Conservation (phyloP, 2,329 filamentous ascomycete genomes). For the Colletotrichum godetiae region DNA sequence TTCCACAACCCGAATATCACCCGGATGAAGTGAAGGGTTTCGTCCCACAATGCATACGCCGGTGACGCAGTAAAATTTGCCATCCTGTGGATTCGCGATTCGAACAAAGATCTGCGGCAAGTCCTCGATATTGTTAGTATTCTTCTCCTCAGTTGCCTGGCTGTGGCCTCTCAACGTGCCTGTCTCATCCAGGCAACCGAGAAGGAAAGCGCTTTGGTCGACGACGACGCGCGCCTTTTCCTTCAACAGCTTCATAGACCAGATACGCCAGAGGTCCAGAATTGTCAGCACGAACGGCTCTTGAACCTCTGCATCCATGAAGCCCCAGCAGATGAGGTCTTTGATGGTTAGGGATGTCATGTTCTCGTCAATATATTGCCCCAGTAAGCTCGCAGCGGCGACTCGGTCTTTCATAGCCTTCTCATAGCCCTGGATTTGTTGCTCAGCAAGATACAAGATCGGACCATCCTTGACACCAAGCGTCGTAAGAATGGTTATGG, state of each 20-base stretch:
- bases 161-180: slow-evolving; percentile 78
- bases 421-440: slow-evolving; percentile 76
- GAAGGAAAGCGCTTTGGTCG: slow-evolving; percentile 84
- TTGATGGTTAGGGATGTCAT: slow-evolving; percentile 81
- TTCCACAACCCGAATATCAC: slow-evolving; percentile 88
- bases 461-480: slow-evolving; percentile 76
- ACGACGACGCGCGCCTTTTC: slow-evolving; percentile 91
- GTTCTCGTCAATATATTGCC: slow-evolving; percentile 85
- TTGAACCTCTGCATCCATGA: slow-evolving; percentile 68
- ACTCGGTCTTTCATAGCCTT: slow-evolving; percentile 74
- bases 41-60: slow-evolving; percentile 87
- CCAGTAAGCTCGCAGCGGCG: slow-evolving; percentile 75
- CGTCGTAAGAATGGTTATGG: slow-evolving; percentile 84
- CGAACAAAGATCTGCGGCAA: slow-evolving; percentile 93
- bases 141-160: slow-evolving; percentile 53
- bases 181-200: slow-evolving; percentile 92
- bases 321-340: slow-evolving; percentile 81
- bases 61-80: slow-evolving; percentile 72
- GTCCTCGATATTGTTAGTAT: slow-evolving; percentile 56
- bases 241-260: slow-evolving; percentile 89
- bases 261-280: slow-evolving; percentile 86
- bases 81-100: slow-evolving; percentile 69
- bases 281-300: slow-evolving; percentile 89
- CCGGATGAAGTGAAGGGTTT: slow-evolving; percentile 93
- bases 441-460: slow-evolving; percentile 75